Conservation (phyloP, 257 asterid genomes). For the Plectranthus barbatus region DNA sequence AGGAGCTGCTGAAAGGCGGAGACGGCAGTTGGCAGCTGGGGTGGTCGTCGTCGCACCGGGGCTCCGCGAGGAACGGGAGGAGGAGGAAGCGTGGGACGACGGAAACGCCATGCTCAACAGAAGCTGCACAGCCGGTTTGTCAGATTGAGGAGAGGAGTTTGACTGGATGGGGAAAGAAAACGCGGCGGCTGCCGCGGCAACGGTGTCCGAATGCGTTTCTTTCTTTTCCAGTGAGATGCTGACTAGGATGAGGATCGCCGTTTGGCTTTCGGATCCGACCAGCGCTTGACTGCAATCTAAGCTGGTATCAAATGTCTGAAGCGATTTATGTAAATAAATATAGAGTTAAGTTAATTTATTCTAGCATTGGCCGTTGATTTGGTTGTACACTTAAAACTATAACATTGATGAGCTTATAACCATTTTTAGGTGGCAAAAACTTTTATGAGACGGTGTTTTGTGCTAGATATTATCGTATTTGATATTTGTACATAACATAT, state of each 20-base stretch:
- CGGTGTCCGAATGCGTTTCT: constrained; percentile 24
- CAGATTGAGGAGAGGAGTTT: constrained; percentile 34
- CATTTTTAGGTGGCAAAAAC: background rate
- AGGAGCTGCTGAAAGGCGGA: constrained; percentile 38
- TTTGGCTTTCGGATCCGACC: background rate
- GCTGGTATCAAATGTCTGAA: background rate
- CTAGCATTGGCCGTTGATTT: background rate
- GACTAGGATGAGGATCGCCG: background rate
- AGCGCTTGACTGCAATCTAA: too few relatives aligned
- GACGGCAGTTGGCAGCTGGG: constrained; percentile 28
- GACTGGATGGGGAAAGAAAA: constrained; percentile 71
- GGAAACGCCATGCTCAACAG: constrained; percentile 12
- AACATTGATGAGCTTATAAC: background rate
- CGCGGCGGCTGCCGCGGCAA: constrained; percentile 68
- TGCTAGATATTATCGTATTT: too few relatives aligned
- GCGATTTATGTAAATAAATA: constrained; percentile 14
- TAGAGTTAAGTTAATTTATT: constrained; percentile 13
- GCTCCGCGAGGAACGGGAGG: constrained; percentile 24
- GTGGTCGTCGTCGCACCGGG: constrained; percentile 8
- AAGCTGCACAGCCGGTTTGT: constrained; percentile 19
- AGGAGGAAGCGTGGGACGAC: constrained; percentile 30
- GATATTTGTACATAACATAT: too few relatives aligned
- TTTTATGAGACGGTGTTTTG: too few relatives aligned
- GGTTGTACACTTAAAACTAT: constrained; percentile 1
- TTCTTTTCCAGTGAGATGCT: constrained; percentile 29